phyloP scores from a whole-genome alignment of 768 basidiomycete species.

The Suillus variegatus region DNA sequence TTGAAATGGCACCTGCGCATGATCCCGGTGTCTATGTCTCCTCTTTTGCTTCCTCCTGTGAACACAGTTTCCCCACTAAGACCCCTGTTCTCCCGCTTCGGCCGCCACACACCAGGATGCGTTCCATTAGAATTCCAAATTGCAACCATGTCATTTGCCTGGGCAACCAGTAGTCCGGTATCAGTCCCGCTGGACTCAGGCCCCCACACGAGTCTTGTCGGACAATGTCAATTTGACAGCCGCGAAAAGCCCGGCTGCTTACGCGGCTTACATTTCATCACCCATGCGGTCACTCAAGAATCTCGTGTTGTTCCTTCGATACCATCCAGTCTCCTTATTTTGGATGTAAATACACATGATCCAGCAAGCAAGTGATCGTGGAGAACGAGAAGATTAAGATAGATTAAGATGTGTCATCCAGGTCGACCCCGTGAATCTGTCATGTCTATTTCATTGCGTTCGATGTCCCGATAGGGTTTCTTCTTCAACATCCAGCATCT shows the following conservation, averaged over 20 bases:
- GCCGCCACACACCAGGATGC: constrained; percentile 7
- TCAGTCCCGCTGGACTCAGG: constrained; percentile 1
- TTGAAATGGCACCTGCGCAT: not conserved
- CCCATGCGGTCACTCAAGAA: constrained; percentile 7
- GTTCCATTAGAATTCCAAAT: not conserved
- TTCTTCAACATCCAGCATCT: not conserved
- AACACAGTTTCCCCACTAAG: constrained; percentile 5
- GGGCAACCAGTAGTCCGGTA: constrained; percentile 6
- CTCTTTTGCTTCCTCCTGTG: not conserved
- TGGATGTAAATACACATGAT: constrained; percentile 10
- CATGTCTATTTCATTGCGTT: constrained; percentile 4
- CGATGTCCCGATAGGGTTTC: not conserved
- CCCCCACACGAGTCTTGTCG: not conserved
- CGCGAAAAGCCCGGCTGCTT: constrained; percentile 12
- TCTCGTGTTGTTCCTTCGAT: constrained; percentile 2
- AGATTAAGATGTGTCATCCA: constrained; percentile 1
- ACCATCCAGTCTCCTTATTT: constrained; percentile 5
- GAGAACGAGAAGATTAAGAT: constrained; percentile 10
- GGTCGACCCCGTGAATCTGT: constrained; percentile 11
- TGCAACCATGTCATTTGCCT: constrained; percentile 10
- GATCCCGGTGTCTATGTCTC: not conserved
- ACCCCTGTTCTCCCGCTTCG: constrained; percentile 4
- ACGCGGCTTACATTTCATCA: constrained; percentile 5
- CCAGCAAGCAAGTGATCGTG: constrained; percentile 9
- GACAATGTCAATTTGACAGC: constrained; percentile 4